These are phyloP conservation scores for Blumeria graminis DNA, from an alignment of 2,329 filamentous ascomycete genomes.

Conservation along the genomic window DNA sequence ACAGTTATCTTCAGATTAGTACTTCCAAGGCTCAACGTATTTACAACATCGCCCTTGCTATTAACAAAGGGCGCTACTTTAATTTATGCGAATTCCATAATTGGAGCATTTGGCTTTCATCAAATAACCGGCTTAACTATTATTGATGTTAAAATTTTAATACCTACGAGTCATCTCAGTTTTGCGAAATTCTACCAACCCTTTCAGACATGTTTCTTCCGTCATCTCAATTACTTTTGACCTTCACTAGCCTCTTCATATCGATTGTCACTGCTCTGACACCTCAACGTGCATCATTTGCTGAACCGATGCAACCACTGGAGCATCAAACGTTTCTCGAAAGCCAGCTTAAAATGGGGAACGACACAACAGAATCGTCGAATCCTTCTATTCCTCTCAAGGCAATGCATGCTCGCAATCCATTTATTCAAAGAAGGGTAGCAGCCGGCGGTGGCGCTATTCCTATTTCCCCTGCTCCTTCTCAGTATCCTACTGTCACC, in stretches of 20 bases:
- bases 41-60: too few relatives aligned
- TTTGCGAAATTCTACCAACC: too few relatives aligned
- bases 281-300: not conserved
- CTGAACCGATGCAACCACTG: not conserved
- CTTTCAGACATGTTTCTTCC: too few relatives aligned
- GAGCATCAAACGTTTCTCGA: not conserved
- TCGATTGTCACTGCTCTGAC: not conserved
- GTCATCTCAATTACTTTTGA: not conserved
- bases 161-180: too few relatives aligned
- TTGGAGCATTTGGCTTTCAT: too few relatives aligned
- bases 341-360: not conserved
- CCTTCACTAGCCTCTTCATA: not conserved
- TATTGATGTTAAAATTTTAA: too few relatives aligned
- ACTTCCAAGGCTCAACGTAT: too few relatives aligned
- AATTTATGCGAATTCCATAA: too few relatives aligned
- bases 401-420: not conserved
- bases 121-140: too few relatives aligned
- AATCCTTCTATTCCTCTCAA: not conserved
- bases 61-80: too few relatives aligned
- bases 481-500: slow-evolving; percentile 7
- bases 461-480: slow-evolving; percentile 3
- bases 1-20: too few relatives aligned
- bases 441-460: slow-evolving; percentile 4
- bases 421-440: slow-evolving; percentile 3
- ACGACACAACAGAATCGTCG: not conserved